Conservation (phyloP, 2,329 filamentous ascomycete genomes). For the Epicoccum nigrum region DNA sequence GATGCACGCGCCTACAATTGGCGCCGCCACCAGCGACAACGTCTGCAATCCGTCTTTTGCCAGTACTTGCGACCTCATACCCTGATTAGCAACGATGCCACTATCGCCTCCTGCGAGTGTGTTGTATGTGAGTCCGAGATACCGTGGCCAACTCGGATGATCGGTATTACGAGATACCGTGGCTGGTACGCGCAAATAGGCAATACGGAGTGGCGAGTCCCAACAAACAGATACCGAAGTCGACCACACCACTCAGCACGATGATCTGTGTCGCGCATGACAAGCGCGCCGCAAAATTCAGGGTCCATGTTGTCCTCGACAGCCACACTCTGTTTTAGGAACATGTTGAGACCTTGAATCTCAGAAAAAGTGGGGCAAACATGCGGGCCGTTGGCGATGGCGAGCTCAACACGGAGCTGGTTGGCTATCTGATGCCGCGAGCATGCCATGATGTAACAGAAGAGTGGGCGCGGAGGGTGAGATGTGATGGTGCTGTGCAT, state of each 20-base stretch:
- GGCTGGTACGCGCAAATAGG: neutral
- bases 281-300: constrained; percentile 8
- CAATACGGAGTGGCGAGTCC: constrained; percentile 12
- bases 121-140: neutral
- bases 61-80: neutral
- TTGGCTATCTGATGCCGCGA: neutral
- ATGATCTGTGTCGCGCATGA: constrained; percentile 7
- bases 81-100: neutral
- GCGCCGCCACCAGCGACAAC: constrained; percentile 9
- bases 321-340: constrained; percentile 13
- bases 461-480: neutral
- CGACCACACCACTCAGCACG: neutral
- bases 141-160: neutral
- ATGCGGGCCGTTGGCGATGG: constrained; percentile 3
- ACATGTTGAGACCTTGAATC: constrained; percentile 10
- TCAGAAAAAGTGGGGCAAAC: neutral
- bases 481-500: constrained; percentile 8
- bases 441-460: constrained; percentile 3
- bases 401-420: neutral
- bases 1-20: constrained; percentile 8
- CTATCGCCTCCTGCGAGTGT: neutral
- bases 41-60: neutral
- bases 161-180: neutral
- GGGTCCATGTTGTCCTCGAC: constrained; percentile 1
- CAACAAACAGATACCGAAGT: constrained; percentile 12